These are phyloP conservation scores for Eudorina sp. DNA, from an alignment of 139 green algal genomes.

Conservation along the genomic window DNA sequence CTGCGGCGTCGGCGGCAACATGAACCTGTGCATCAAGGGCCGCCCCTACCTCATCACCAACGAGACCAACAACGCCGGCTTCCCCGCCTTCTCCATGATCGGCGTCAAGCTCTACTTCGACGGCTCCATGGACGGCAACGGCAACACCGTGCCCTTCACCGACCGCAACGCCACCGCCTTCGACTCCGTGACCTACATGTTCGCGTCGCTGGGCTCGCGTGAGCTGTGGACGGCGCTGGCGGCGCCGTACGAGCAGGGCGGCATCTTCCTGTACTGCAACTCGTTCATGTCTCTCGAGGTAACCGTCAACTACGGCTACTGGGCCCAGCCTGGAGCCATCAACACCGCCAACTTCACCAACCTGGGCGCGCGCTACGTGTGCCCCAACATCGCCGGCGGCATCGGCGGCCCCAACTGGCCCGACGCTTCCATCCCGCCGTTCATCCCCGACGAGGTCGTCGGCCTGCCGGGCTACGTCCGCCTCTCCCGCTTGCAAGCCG, in stretches of 20 bases:
- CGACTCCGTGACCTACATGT: not conserved
- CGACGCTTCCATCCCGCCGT: not conserved
- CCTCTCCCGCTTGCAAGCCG: no score
- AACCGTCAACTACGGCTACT: not conserved
- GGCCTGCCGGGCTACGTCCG: slow-evolving; percentile 40
- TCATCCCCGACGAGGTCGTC: not conserved
- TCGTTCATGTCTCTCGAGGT: slow-evolving; percentile 28
- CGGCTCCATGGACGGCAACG: not conserved
- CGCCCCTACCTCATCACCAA: not conserved
- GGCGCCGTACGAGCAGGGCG: not conserved
- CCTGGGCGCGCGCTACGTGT: slow-evolving; percentile 27
- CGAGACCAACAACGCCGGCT: slow-evolving; percentile 46
- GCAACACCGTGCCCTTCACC: not conserved
- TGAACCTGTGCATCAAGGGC: not conserved
- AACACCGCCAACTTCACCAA: not conserved
- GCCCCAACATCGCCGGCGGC: not conserved
- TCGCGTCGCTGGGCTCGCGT: not conserved
- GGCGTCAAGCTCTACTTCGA: slow-evolving; percentile 48
- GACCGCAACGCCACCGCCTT: not conserved
- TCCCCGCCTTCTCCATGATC: slow-evolving; percentile 13
- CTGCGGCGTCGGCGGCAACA: not conserved
- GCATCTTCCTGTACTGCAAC: slow-evolving; percentile 3
- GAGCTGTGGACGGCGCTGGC: not conserved
- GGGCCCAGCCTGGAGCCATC: not conserved
- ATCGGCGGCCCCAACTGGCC: slow-evolving; percentile 1